phyloP scores from a whole-genome alignment of 495 filamentous ascomycete genomes.

The Geopyxis carbonaria region DNA sequence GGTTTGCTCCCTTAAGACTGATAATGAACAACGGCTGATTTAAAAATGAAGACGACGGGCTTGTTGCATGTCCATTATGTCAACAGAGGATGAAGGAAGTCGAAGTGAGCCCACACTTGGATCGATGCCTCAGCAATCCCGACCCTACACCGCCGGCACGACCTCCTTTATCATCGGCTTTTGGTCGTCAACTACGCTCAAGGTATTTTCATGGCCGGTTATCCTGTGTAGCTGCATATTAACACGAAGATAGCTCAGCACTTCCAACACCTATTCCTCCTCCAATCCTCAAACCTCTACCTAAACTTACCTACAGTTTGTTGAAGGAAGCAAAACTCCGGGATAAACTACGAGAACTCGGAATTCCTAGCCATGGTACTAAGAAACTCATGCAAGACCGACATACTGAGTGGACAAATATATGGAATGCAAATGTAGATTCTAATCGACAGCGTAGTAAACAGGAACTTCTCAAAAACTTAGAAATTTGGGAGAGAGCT shows the following conservation, averaged over 20 bases:
- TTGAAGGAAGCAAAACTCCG: constrained; percentile 57
- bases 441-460: constrained; percentile 52
- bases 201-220: constrained; percentile 21
- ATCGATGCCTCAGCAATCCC: constrained; percentile 31
- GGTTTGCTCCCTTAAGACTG: constrained; percentile 2
- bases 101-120: constrained; percentile 63
- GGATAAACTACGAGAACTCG: constrained; percentile 65
- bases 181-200: constrained; percentile 7
- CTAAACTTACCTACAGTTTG: constrained; percentile 62
- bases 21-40: not conserved
- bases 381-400: constrained; percentile 52
- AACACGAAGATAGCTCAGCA: constrained; percentile 3
- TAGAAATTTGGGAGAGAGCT: constrained; percentile 71
- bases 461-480: constrained; percentile 51
- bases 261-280: constrained; percentile 14
- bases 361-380: constrained; percentile 55
- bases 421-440: constrained; percentile 96
- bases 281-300: constrained; percentile 40
- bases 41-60: constrained; percentile 42
- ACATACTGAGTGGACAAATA: constrained; percentile 82
- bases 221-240: constrained; percentile 6
- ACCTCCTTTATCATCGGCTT: constrained; percentile 7
- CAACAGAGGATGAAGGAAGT: constrained; percentile 53
- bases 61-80: constrained; percentile 74
- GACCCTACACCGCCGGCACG: not conserved